Evolutionary conservation across 179 eudicot species (phyloP), one percentile per base, ranked within the genome.

Genomic region (Pouteria campechiana): DNA sequence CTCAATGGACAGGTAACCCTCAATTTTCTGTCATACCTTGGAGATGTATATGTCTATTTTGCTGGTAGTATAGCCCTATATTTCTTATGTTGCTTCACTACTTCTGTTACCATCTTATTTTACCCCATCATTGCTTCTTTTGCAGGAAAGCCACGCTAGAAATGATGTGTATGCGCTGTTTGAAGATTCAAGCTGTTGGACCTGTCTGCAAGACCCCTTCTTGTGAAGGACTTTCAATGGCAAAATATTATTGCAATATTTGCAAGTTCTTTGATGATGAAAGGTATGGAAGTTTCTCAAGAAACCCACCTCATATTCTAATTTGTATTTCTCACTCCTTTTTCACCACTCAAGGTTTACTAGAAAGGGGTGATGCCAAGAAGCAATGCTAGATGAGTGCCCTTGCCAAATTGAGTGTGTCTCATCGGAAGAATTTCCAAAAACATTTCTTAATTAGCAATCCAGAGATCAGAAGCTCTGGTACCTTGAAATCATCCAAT

Each of bases 201-300:
- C 73, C 85, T n/a, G 55, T 54, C 41, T 86, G 96, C 70, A 63
- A 56, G 2, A 78, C 93, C 2, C 85, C 88, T 35, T 82, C 96
- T 39, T 86, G 96, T 65, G 64, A 78, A 50, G 82, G 69, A 48
- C 73, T 82, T 13, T 43, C 48, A 13, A 82, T 86, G 96, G 76
- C 96, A 27, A 79, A 82, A 42, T 78, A 86, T 65, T 78, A 78
- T 48, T 86, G 96, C 60, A 70, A 60, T 50, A 76, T 80, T 34
- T 86, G 96, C 78, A 86, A 86, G 53, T 82, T 86, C 60, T 86
- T 86, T 52, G 96, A 86, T 45, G 93, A 86, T 43, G 96, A 86
- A 65, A 72, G 96, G 96, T 82, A 56, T 41, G 45, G 25, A 1
- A 13, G 21, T 10, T 20, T 57, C 5, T 39, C 3, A 19, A 55